These are phyloP conservation scores for Spizellomyces punctatus DNA, from an alignment of 192 early-diverging fungal genomes.

Conservation along the genomic window DNA sequence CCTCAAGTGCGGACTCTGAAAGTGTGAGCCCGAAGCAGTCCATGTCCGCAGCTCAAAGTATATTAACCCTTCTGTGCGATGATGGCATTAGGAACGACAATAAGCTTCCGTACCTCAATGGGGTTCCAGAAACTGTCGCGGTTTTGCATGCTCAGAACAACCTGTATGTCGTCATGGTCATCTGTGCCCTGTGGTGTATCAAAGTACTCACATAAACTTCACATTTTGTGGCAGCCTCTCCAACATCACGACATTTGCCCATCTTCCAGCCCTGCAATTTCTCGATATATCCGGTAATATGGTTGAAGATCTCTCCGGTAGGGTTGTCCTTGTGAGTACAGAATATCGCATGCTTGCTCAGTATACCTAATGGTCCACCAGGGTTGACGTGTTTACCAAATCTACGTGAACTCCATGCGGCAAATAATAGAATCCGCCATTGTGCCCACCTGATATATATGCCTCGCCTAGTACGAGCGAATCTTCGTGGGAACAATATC, in stretches of 20 bases:
- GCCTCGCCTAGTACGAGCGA: conserved; percentile 9
- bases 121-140: not conserved
- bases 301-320: conserved; percentile 25
- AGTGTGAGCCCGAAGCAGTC: not conserved
- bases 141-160: conserved; percentile 10
- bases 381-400: conserved; percentile 14
- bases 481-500: conserved; percentile 20
- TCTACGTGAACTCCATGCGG: conserved; percentile 28
- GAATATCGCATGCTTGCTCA: not conserved
- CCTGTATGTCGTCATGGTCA: not conserved
- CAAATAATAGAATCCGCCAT: conserved; percentile 15
- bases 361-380: not conserved
- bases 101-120: not conserved
- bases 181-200: not conserved
- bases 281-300: conserved; percentile 27
- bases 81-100: not conserved
- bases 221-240: not conserved
- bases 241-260: not conserved
- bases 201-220: not conserved
- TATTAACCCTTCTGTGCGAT: not conserved
- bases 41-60: too few relatives aligned
- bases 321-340: not conserved
- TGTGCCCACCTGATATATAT: conserved; percentile 3
- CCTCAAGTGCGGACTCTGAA: not conserved
- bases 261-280: conserved; percentile 15